Conservation (phyloP, 305 asterid species). For the Coffea humblotiana region DNA sequence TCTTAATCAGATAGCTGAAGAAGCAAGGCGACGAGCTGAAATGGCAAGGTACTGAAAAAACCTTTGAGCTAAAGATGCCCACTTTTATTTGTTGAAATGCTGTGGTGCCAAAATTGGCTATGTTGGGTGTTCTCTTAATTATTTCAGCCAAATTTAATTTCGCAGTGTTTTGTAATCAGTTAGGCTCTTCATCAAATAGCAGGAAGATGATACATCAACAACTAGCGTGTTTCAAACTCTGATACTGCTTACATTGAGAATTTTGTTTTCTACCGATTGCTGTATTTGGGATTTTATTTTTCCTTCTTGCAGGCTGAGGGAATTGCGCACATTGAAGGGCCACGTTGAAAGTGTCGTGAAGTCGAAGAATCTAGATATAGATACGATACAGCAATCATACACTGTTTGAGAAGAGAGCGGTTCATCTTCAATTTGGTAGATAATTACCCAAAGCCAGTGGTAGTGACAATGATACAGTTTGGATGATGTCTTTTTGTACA, state of each 20-base stretch:
- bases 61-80: background rate
- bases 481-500: no score
- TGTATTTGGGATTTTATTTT: background rate
- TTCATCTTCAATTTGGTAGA: background rate
- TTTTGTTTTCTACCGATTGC: no score
- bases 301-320: constrained; percentile 51
- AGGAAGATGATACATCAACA: background rate
- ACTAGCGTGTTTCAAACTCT: no score
- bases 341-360: constrained; percentile 65
- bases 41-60: constrained; percentile 54
- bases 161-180: no score
- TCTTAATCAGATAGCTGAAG: constrained; percentile 59
- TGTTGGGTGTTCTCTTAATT: no score
- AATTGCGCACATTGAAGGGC: constrained; percentile 59
- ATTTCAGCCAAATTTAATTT: no score
- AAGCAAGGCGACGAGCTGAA: constrained; percentile 73
- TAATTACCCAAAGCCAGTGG: no score
- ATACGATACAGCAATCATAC: constrained; percentile 63
- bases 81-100: background rate
- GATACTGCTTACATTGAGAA: no score
- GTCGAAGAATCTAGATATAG: constrained; percentile 69
- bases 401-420: constrained; percentile 41
- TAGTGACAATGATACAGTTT: no score
- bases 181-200: no score
- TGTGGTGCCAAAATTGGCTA: no score